Base-by-base conservation (phyloP, 805 yeast genomes). In the Zygoascus flipseniorum region DNA sequence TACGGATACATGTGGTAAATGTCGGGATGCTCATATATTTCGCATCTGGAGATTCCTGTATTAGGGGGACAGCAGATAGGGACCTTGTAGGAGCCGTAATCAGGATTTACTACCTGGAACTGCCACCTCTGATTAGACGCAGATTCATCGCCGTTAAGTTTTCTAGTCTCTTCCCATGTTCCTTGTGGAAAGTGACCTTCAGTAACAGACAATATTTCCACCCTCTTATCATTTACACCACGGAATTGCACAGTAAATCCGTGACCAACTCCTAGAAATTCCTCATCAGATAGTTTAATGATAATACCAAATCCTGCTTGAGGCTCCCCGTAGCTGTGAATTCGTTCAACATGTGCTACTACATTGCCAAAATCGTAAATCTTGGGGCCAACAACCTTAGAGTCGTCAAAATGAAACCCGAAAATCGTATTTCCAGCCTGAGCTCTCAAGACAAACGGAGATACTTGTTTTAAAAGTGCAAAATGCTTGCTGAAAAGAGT, bases 71-170 rank as follows among this genome's bases (percentile, higher is more conserved):
- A 52, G 37, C 46, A 39, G 8, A 52, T 13, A 23, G 54, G 54
- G 23, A 52, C 54, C n/a, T 52, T 42, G 39, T 52, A 52, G 26
- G 35, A 47, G 4, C 54, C 54, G 37, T 39, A 52, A 37, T 52
- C 54, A 9, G 54, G 54, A 5, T 31, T 39, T 4, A 47, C 54
- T n/a, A 32, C 19, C 9, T 52, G 46, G 35, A 47, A 39, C n/a
- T 31, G 41, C 54, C 54, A 52, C n/a, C 56, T 23, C 26, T n/a
- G 23, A 26, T 43, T 51, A 4, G 43, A 31, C 8, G 54, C 54
- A 20, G 54, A 46, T 43, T 57, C 60, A 32, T 57, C 60, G 9
- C 60, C 60, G 39, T 57, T 57, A 19, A 57, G 45, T 18, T 28
- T 19, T n/a, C 60, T 51, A n/a, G 50, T 23, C 8, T 41, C 46